Base-by-base conservation (phyloP, 1,284 basidiomycete species). In the Ceratobasidium sp. region DNA sequence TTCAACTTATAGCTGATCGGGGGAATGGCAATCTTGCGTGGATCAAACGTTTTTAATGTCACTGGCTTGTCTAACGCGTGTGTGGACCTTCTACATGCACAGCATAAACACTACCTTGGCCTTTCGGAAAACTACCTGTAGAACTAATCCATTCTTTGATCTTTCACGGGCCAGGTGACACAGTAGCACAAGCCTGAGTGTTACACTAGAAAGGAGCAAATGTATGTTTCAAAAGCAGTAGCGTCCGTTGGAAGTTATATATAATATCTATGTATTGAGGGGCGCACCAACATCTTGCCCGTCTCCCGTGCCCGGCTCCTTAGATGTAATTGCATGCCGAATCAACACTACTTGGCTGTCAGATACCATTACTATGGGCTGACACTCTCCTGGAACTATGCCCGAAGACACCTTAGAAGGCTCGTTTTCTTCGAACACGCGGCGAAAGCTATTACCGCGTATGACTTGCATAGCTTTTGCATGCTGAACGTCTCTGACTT, bases 401-500 rank as follows among this genome's bases (percentile, higher is more conserved):
- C 80, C 74, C n/a, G 61, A 65, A n/a, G 62, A 40, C 38, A 20
- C 28, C 17, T 52, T 81, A n/a, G 96, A 96, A 0, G 96, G 93
- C 0, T 96, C 96, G 7, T 94, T 94, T 84, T 99, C 97, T 70
- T 97, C 94, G 83, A 98, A 99, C 40, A 99, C 87, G 77, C 96
- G 90, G 13, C 94, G 92, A 46, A 98, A 88, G 84, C 96, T 95
- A 82, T 91, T 92, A 77, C 96, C 96, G 80, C 97, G 96, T 79
- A 99, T 98, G 82, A 99, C 94, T 87, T 99, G 98, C 33, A 96
- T 93, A 84, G 99, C 90, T 46, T 92, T 87, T 10, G 97, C 96
- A 3, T 94, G 96, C 84, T 98, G 95, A 79, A 99, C 96, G 83
- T 99, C 95, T 57, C 97, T 93, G 66, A 99, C 94, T 85, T 99